Evolutionary conservation across 306 rosid genomes (phyloP).

Genomic region (Malus sieversii): DNA sequence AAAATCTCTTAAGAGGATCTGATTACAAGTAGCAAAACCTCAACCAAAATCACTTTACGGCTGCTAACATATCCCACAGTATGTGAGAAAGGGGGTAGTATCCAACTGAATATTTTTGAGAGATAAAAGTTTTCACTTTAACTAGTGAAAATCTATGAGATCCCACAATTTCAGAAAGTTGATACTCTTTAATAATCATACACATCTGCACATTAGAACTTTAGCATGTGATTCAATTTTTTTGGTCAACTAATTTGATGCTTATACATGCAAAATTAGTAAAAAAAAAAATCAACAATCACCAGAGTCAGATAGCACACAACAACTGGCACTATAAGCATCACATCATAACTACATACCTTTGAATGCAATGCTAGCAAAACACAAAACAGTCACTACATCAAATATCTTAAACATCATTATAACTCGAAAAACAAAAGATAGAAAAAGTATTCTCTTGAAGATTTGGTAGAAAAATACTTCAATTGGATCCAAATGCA

Average conservation of each 20-base stretch:
- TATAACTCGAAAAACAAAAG: not conserved
- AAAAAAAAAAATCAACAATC: not conserved
- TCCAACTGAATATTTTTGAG: too few species aligned
- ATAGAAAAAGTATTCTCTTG: not conserved
- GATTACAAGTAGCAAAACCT: too few species aligned
- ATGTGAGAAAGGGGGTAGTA: too few species aligned
- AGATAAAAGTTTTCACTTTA: not conserved
- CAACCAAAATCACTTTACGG: too few species aligned
- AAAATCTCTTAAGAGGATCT: too few species aligned
- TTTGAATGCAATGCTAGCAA: not conserved
- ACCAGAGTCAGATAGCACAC: not conserved
- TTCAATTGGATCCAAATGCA: slow-evolving; percentile 93
- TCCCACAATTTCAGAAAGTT: not conserved
- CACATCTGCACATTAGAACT: too few species aligned
- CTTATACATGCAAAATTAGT: not conserved
- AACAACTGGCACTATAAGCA: not conserved
- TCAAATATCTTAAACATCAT: not conserved
- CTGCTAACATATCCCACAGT: too few species aligned
- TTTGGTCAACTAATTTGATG: too few species aligned
- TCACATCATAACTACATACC: not conserved
- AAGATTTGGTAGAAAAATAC: slow-evolving; percentile 28
- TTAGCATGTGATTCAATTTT: too few species aligned
- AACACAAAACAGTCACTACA: not conserved
- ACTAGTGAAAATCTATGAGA: not conserved
- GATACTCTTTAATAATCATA: too few species aligned